A percentile compares a stretch with the other conserved stretches of the same genome.
These are phyloP conservation scores for Eruca vesicaria DNA, from an alignment of 441 rosid species.

Conservation along the genomic window DNA sequence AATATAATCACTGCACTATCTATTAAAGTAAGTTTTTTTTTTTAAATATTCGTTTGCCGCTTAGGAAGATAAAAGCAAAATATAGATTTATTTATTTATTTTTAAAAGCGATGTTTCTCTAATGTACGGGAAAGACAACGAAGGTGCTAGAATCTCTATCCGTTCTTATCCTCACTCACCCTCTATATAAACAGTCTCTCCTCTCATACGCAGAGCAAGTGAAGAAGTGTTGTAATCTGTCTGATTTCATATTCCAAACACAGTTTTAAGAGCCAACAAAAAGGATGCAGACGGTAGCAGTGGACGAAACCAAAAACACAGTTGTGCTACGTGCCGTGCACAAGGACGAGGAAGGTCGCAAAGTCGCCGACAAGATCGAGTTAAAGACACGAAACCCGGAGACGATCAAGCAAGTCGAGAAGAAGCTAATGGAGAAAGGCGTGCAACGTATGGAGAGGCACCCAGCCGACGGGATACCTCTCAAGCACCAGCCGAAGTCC, in stretches of 20 bases:
- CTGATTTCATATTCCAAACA: background rate
- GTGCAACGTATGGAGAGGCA: constrained; percentile 74
- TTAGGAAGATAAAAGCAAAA: background rate
- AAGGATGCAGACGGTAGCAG: constrained; percentile 42
- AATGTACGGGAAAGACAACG: constrained; percentile 12
- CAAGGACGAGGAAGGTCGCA: constrained; percentile 48
- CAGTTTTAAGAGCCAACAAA: background rate
- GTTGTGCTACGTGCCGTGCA: constrained; percentile 46
- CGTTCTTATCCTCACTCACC: constrained; percentile 1
- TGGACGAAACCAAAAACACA: constrained; percentile 41
- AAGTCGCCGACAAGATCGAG: constrained; percentile 45
- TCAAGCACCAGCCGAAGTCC: constrained; percentile 55
- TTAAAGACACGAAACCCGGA: constrained; percentile 48
- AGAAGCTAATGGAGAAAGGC: constrained; percentile 69
- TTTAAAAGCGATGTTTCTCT: constrained; percentile 1
- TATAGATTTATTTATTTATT: too few species aligned
- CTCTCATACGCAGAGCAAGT: background rate
- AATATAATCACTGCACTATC: background rate
- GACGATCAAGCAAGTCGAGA: constrained; percentile 57
- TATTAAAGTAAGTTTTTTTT: background rate
- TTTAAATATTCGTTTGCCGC: background rate
- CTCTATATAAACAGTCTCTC: constrained; percentile 9
- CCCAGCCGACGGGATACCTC: constrained; percentile 56
- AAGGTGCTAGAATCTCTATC: constrained; percentile 1
- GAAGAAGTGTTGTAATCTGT: background rate